Conservation (phyloP, 2,329 filamentous ascomycete species). For the Torrubiella hemipterigena region DNA sequence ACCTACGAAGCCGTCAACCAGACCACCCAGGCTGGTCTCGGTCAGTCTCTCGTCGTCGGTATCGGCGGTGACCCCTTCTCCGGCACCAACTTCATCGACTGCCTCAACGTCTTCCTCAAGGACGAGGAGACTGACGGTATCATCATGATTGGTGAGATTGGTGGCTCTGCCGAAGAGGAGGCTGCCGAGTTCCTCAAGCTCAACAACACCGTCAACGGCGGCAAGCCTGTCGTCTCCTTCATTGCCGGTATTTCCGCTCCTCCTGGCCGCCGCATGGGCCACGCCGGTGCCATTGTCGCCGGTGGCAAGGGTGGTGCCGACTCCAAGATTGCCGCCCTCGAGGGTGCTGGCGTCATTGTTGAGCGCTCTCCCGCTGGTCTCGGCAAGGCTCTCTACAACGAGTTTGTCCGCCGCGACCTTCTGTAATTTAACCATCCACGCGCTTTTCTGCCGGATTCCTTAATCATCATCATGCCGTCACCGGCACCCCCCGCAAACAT, state of each 20-base stretch:
- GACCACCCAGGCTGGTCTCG: constrained; percentile 91
- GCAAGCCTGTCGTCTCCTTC: constrained; percentile 94
- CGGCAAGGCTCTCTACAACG: constrained; percentile 85
- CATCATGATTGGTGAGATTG: constrained; percentile 99
- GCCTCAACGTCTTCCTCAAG: constrained; percentile 90
- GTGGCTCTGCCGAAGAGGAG: constrained; percentile 94
- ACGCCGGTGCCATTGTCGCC: constrained; percentile 95
- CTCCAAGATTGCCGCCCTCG: constrained; percentile 92
- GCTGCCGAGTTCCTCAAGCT: constrained; percentile 90
- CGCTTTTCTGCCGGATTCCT: not conserved
- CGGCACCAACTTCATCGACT: constrained; percentile 99
- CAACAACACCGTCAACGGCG: constrained; percentile 73
- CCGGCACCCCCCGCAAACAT: no score
- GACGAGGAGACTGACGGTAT: constrained; percentile 97
- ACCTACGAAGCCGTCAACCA: constrained; percentile 99
- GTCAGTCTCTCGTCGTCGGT: constrained; percentile 94
- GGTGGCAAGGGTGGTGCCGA: constrained; percentile 97
- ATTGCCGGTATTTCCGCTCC: constrained; percentile 97
- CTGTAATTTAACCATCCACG: constrained; percentile 46
- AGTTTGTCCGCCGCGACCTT: constrained; percentile 93
- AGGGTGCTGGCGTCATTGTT: constrained; percentile 87
- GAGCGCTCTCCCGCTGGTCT: constrained; percentile 87
- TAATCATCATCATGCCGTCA: not conserved
- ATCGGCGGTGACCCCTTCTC: constrained; percentile 98
- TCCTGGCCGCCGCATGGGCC: constrained; percentile 93